These are phyloP conservation scores for Monosporascus ibericus DNA, from an alignment of 2,329 filamentous ascomycete genomes.

Conservation along the genomic window DNA sequence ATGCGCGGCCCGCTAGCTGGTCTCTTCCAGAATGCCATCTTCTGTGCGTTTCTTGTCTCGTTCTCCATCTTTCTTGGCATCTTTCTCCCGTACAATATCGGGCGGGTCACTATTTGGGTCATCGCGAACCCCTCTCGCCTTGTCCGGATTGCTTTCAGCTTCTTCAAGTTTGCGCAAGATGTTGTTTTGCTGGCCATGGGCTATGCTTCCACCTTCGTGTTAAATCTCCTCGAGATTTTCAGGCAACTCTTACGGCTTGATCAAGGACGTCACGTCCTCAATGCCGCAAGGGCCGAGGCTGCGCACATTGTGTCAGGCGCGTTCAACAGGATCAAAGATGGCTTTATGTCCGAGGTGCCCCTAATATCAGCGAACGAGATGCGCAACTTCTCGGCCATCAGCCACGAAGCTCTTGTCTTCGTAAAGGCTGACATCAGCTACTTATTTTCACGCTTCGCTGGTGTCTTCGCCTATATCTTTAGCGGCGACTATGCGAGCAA, in stretches of 20 bases:
- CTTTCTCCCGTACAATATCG: conserved; percentile 87
- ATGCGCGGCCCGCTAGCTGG: conserved; percentile 91
- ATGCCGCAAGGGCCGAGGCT: conserved; percentile 16
- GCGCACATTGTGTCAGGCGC: conserved; percentile 15
- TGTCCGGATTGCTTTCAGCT: conserved; percentile 62
- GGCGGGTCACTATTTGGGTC: conserved; percentile 75
- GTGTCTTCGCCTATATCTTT: conserved; percentile 36
- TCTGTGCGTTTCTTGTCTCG: conserved; percentile 84
- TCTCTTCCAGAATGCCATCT: conserved; percentile 89
- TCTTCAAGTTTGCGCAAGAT: conserved; percentile 78
- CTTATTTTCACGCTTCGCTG: conserved; percentile 33
- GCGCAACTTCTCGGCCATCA: conserved; percentile 70
- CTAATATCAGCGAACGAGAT: conserved; percentile 54
- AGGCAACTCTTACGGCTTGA: conserved; percentile 28
- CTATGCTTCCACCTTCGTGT: conserved; percentile 37
- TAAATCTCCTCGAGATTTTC: conserved; percentile 34
- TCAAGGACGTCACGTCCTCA: conserved; percentile 17
- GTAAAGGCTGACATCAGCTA: conserved; percentile 49
- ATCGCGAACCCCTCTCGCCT: conserved; percentile 75
- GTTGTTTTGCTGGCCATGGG: conserved; percentile 60
- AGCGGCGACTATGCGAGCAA: conserved; percentile 35
- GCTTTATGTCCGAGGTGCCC: conserved; percentile 44
- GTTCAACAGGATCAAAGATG: conserved; percentile 40
- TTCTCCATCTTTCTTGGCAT: conserved; percentile 80
- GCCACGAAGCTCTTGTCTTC: conserved; percentile 60